Conservation (phyloP, 1,284 basidiomycete species). For the Ganoderma sinense region DNA sequence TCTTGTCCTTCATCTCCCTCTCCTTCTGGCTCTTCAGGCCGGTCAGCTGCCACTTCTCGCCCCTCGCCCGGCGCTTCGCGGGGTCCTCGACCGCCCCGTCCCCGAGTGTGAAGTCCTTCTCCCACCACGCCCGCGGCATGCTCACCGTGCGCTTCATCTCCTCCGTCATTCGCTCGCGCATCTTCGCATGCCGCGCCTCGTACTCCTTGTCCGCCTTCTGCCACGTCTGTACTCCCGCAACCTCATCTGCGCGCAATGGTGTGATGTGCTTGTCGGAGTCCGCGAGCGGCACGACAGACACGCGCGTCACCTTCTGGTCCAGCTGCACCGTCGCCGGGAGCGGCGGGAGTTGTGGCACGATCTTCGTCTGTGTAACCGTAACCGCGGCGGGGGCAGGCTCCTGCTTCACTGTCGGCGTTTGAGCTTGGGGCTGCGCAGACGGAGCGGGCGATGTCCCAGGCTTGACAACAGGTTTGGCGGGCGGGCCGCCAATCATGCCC, state of each 20-base stretch:
- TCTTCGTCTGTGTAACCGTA: conserved; percentile 28
- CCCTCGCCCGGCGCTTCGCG: conserved; percentile 31
- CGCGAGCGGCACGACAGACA: conserved; percentile 68
- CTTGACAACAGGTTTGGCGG: conserved; percentile 9
- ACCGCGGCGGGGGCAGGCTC: neutral
- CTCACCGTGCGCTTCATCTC: conserved; percentile 47
- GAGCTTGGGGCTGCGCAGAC: conserved; percentile 10
- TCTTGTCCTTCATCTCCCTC: conserved; percentile 51
- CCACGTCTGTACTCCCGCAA: conserved; percentile 56
- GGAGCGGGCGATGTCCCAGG: conserved; percentile 14
- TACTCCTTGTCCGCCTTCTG: conserved; percentile 60
- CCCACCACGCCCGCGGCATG: conserved; percentile 55
- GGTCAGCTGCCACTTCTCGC: conserved; percentile 56
- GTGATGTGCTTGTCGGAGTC: conserved; percentile 63
- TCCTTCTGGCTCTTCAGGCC: conserved; percentile 44
- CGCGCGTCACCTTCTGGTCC: conserved; percentile 68
- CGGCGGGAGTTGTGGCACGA: conserved; percentile 37
- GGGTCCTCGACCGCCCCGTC: conserved; percentile 37
- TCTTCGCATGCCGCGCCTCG: conserved; percentile 49
- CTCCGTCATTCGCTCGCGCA: conserved; percentile 52
- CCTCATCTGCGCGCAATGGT: conserved; percentile 55
- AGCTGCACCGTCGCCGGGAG: conserved; percentile 46
- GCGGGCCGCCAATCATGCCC: conserved; percentile 14
- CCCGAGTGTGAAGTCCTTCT: conserved; percentile 46
- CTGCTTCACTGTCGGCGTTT: neutral